Percentiles rank a stretch among this genome's conserved stretches.
These are phyloP conservation scores for Dioscorea cayenensis DNA, from an alignment of 116 monocot species.

Conservation along the genomic window DNA sequence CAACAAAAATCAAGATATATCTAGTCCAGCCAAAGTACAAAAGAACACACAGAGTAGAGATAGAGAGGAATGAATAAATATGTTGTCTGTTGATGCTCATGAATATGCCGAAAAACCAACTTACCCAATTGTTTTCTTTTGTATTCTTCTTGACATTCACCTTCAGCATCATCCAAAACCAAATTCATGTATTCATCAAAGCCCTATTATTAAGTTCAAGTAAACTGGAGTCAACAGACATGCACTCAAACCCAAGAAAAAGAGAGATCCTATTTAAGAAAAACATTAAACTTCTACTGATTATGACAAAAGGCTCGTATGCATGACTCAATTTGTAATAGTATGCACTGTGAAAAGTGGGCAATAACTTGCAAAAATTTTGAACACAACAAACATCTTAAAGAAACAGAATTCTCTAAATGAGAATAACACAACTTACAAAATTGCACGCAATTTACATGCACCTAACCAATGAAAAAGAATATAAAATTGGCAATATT, in stretches of 20 bases:
- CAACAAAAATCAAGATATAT: neutral
- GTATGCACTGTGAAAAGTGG: too few relatives aligned
- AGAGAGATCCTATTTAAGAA: neutral
- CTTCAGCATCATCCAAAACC: conserved; percentile 88
- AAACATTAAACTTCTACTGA: too few relatives aligned
- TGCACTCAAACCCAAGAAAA: neutral
- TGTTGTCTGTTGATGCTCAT: neutral
- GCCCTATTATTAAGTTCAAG: conserved; percentile 30
- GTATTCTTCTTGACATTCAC: conserved; percentile 82
- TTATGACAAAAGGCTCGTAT: too few relatives aligned
- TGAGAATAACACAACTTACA: too few relatives aligned
- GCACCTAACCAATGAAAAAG: too few relatives aligned
- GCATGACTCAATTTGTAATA: too few relatives aligned
- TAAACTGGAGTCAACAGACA: neutral
- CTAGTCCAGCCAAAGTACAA: too few relatives aligned
- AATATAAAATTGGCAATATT: too few relatives aligned
- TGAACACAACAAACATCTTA: too few relatives aligned
- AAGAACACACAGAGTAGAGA: neutral
- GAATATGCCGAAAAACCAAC: neutral
- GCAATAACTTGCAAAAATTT: too few relatives aligned
- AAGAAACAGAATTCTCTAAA: too few relatives aligned
- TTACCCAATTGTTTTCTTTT: conserved; percentile 64
- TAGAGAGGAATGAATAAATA: neutral
- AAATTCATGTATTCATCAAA: conserved; percentile 97
- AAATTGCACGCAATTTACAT: too few relatives aligned